phyloP scores from a whole-genome alignment of 2,329 filamentous ascomycete species.

The Hypoxylon sp. region DNA sequence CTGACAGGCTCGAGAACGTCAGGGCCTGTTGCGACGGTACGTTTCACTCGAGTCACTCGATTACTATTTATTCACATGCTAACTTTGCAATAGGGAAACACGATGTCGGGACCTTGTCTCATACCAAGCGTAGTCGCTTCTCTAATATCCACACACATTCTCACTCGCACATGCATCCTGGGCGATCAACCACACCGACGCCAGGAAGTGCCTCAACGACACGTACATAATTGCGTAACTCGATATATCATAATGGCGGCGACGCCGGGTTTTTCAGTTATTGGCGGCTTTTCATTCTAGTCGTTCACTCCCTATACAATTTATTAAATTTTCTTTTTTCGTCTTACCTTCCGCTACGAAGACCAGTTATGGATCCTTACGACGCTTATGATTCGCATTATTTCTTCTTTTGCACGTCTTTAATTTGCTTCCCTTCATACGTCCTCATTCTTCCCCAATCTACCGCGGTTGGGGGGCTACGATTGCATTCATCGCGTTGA shows the following conservation, averaged over 20 bases:
- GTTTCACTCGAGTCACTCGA: constrained; percentile 47
- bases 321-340: constrained; percentile 18
- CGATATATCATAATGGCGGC: constrained; percentile 7
- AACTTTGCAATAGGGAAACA: constrained; percentile 67
- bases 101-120: constrained; percentile 70
- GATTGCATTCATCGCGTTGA: constrained; percentile 26
- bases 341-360: constrained; percentile 37
- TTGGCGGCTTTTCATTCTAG: constrained; percentile 20
- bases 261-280: not conserved
- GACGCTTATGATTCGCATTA: constrained; percentile 38
- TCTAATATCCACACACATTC: constrained; percentile 43
- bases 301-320: constrained; percentile 34
- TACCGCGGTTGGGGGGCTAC: constrained; percentile 14
- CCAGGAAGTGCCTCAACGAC: constrained; percentile 50
- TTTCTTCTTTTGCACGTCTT: constrained; percentile 27
- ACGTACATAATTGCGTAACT: constrained; percentile 42
- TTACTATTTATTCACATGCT: constrained; percentile 28
- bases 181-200: constrained; percentile 48
- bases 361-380: constrained; percentile 39
- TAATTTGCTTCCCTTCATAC: constrained; percentile 28
- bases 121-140: constrained; percentile 57
- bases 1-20: constrained; percentile 90
- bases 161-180: constrained; percentile 49
- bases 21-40: constrained; percentile 96
- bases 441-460: constrained; percentile 14